phyloP scores from a whole-genome alignment of 2,329 filamentous ascomycete genomes.

The Xylariaceae sp. region DNA sequence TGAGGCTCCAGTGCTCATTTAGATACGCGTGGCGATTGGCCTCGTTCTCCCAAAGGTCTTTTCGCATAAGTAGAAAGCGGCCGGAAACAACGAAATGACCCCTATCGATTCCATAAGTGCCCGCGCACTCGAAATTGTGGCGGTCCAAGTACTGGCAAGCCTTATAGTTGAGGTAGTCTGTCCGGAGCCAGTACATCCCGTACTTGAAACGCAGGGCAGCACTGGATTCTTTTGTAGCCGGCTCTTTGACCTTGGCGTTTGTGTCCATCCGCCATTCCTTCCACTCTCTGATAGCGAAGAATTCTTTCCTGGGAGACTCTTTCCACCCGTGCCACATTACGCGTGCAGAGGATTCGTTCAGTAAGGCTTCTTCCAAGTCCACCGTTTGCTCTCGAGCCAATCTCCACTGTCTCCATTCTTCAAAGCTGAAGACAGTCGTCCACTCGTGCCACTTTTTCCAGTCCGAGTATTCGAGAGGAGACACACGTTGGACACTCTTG shows the following conservation, averaged over 20 bases:
- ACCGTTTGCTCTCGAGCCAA: background rate
- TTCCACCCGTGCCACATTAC: no score
- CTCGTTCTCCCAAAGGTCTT: background rate
- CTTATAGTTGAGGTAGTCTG: slow-evolving; percentile 1
- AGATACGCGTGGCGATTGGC: background rate
- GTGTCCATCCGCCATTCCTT: no score
- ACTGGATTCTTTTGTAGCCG: background rate
- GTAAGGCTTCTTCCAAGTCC: background rate
- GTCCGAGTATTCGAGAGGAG: no score
- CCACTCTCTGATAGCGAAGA: no score
- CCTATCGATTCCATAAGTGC: background rate
- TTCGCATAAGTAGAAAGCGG: background rate
- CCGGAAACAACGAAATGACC: background rate
- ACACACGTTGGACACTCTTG: background rate
- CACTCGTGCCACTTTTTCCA: no score
- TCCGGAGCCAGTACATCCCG: no score
- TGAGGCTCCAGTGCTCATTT: background rate
- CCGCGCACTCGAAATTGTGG: background rate
- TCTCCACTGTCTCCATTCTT: no score
- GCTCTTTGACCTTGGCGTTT: background rate
- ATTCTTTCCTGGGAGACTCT: no score
- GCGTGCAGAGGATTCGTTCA: no score
- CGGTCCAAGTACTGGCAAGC: background rate
- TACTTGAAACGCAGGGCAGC: no score
- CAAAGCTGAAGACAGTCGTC: no score